Evolutionary conservation across 306 rosid genomes (phyloP).

Genomic region (Inga oerstediana): DNA sequence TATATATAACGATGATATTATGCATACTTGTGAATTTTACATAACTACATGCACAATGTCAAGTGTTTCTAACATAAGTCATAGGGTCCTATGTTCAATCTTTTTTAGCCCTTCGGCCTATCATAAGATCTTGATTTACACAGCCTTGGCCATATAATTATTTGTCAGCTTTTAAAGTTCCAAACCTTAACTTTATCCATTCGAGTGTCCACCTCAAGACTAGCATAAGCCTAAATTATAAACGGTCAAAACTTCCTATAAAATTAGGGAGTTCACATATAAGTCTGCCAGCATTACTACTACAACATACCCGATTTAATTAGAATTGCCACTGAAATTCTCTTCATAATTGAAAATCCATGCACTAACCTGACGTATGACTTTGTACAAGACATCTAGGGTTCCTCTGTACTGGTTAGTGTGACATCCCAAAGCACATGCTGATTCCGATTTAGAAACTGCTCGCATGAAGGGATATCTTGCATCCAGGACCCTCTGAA

Average conservation of each 20-base stretch:
- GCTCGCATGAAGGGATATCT: constrained; percentile 42
- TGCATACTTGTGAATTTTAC: too few relatives aligned
- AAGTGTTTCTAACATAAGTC: background rate
- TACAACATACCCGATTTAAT: background rate
- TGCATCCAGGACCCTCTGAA: constrained; percentile 53
- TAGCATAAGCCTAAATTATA: too few relatives aligned
- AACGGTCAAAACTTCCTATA: too few relatives aligned
- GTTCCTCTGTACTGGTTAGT: constrained; percentile 69
- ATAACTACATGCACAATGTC: background rate
- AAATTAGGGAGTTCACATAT: background rate
- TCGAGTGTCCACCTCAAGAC: too few relatives aligned
- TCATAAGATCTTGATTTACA: background rate
- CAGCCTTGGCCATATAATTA: background rate
- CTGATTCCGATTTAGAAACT: constrained; percentile 44
- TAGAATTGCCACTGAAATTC: background rate
- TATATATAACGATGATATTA: background rate
- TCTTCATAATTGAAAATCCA: constrained; percentile 2
- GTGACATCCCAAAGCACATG: constrained; percentile 51
- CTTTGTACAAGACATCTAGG: constrained; percentile 73
- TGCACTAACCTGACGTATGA: constrained; percentile 76
- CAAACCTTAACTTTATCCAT: too few relatives aligned
- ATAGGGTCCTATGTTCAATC: background rate
- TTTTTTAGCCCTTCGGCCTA: background rate
- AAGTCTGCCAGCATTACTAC: background rate
- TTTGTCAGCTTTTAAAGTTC: background rate